Evolutionary conservation across 768 basidiomycete species (phyloP), one percentile per base, ranked within the genome.

Genomic region (Phaeolepiota aurea): DNA sequence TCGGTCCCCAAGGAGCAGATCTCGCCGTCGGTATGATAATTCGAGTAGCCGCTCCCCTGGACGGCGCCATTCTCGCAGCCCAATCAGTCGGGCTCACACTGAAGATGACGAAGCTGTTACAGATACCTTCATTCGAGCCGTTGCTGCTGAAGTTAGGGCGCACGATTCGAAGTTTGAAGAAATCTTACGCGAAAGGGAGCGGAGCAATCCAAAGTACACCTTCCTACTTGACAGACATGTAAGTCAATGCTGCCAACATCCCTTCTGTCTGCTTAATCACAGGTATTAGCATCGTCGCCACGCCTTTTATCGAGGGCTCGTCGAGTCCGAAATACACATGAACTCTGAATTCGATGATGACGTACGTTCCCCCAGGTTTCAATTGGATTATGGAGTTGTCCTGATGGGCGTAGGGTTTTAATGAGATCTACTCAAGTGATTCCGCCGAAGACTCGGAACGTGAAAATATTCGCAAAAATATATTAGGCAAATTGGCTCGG

Each of bases 361-460:
- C 49, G 87, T 75, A 51, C 22, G 64, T 53, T 15, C 32, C 32
- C 46, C n/a, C n/a, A n/a, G n/a, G n/a, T n/a, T n/a, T n/a, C n/a
- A n/a, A n/a, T n/a, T n/a, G n/a, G n/a, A n/a, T n/a, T n/a, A n/a
- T n/a, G n/a, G n/a, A n/a, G n/a, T n/a, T n/a, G n/a, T n/a, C 20
- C 10, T 50, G 22, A 37, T 44, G 48, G 46, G 31, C 38, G 1
- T 44, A 91, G 87, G 88, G 89, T 5, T 87, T 88, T 54, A 84
- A 88, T 51, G 89, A 87, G 1, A 68, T 87, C 3, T 90, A 87
- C 58, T 91, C 93, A 0, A 90, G 87, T 14, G 96, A 97, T 62
- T 89, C 91, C 25, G 90, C 81, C 4, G 93, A 97, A 58, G 93
- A 96, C 42, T 87, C 86, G 2, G 96, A 99, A 53, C 72, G 80